Evolutionary conservation across 768 basidiomycete genomes (phyloP).

Genomic region (Lactifluus volemus): DNA sequence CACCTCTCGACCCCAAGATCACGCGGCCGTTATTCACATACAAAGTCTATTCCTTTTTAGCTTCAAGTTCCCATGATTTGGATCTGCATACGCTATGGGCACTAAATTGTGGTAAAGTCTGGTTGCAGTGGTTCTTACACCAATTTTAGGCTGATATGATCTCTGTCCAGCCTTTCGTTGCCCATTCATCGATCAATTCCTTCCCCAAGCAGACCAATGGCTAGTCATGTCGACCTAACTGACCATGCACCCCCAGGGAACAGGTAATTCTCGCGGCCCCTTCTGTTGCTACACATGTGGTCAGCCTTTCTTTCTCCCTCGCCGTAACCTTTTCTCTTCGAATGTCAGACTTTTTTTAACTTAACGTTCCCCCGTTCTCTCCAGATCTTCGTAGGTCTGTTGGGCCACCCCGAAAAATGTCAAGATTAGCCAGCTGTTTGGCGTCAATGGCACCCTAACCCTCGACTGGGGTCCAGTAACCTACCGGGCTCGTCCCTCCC

Average conservation of each 20-base stretch:
- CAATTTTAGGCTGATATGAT: no score
- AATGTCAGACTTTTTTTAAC: background rate
- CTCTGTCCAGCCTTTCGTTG: no score
- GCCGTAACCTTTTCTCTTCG: constrained; percentile 38
- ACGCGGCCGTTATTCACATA: no score
- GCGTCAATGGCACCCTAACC: constrained; percentile 47
- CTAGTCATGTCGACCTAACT: constrained; percentile 35
- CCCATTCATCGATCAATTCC: background rate
- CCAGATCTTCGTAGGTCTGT: constrained; percentile 39
- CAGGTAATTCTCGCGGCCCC: constrained; percentile 43
- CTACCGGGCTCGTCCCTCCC: constrained; percentile 63
- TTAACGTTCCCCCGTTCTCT: no score
- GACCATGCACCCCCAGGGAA: constrained; percentile 34
- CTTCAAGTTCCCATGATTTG: no score
- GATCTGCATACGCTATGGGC: constrained; percentile 30
- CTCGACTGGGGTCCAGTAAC: constrained; percentile 79
- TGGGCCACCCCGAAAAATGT: constrained; percentile 68
- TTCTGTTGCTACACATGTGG: constrained; percentile 31
- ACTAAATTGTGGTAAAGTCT: background rate
- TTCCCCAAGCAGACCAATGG: constrained; percentile 26
- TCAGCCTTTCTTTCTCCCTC: constrained; percentile 71
- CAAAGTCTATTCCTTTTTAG: no score
- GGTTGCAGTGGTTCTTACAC: background rate
- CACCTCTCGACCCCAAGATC: no score
- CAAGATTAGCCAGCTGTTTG: constrained; percentile 68